Evolutionary conservation across 2,329 filamentous ascomycete species (phyloP), one percentile per base, ranked within the genome.

Genomic region (Rhytidhysteron rufulum): DNA sequence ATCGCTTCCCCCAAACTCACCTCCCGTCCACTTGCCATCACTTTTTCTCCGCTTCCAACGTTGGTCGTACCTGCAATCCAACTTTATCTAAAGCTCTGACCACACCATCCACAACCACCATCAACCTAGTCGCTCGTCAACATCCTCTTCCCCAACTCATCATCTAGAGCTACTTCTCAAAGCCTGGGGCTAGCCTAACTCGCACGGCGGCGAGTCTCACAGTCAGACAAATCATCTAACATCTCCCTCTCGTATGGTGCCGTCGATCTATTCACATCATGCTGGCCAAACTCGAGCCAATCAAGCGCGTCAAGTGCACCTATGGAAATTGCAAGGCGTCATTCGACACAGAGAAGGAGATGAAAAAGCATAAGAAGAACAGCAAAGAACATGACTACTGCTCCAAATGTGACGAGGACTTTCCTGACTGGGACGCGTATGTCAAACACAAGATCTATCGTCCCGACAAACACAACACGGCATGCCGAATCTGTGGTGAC

Each of bases 401-500:
- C 55, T 50, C 56, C 32, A 66, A 63, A 38, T 74, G 71, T 54
- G 56, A 73, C 29, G 48, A 57, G 22, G 59, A 77, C 49, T 77
- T 72, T 41, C 54, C 62, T 1, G 61, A 66, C 9, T 71, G 69
- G 32, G 68, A 71, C 24, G 60, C 63, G 3, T 55, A 72, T 3
- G 61, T 72, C 6, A 53, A 67, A n/a, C 76, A 79, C 58, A 77
- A 76, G 50, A 55, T 57, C 9, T 50, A 46, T 31, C 43, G 49
- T 6, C 60, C 62, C 1, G 50, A 58, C 37, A 53, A 63, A 3
- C 68, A 65, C 21, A 72, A 78, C 45, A 72, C 76, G 33, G 70
- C 70, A 37, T 83, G 79, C 54, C 72, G 75, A 10, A 65, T 79
- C 31, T 82, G 79, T 39, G 75, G 73, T 10, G 55, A 69, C 7